Base-by-base conservation (phyloP, 331 rosid species). In the Ulmus americana region DNA sequence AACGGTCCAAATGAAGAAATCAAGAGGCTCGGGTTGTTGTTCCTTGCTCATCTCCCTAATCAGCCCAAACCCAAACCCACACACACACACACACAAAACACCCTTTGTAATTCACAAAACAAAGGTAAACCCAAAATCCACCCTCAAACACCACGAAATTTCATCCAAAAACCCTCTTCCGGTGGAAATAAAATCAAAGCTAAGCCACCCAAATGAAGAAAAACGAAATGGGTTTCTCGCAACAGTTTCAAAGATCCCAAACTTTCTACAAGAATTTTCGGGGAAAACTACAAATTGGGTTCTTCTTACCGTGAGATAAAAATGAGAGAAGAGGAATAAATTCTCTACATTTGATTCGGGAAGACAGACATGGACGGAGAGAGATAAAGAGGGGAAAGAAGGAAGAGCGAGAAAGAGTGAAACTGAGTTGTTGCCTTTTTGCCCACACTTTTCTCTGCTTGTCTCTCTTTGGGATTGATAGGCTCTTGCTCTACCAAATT, bases 1-100 rank as follows among this genome's bases (percentile, higher is more conserved):
- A 73, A 94, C 97, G 68, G 96, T 94, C 99, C 99, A 94, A 81
- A 94, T 90, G 85, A 94, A 94, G 90, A 94, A 94, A 90, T 90
- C 99, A 69, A 90, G 91, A 61, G 99, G 99, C 85, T 94, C 99
- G 10, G 99, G 99, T 69, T 77, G 85, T 69, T 82, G 95, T 70
- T 87, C 90, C 81, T 75, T 85, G 86, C 76, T 85, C 96, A 82
- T 90, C 81, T 84, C 82, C 82, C 87, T 72, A 74, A 74, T 76
- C 81, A 88, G 74, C 61, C 50, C 65, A 48, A 28, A 67, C 74
- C 74, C 61, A n/a, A n/a, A n/a, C n/a, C n/a, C n/a, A n/a, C n/a
- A n/a, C n/a, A n/a, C n/a, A n/a, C n/a, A n/a, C n/a, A n/a, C n/a
- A n/a, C n/a, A n/a, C n/a, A n/a, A n/a, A n/a, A n/a, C n/a, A n/a